Evolutionary conservation across 805 yeast genomes (phyloP), one percentile per base, ranked within the genome.

Genomic region (Debaryomyces maramus): DNA sequence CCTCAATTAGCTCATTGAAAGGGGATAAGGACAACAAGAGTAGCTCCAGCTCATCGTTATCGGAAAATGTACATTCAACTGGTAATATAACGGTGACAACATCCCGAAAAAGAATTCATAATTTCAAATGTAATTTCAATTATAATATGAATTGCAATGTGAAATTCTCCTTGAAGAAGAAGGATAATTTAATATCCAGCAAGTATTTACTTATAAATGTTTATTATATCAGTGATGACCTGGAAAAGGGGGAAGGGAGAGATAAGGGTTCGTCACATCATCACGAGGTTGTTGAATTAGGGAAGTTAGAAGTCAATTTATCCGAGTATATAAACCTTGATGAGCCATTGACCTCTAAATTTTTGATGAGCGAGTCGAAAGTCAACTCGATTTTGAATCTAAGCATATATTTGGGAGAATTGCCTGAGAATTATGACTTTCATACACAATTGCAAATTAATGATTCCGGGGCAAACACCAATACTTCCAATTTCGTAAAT

Each of bases 311-410:
- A 31, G 63, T 91, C 23, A 85, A 89, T 53, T 56, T 90, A 30
- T 65, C 91, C 0, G 95, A 88, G 51, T 88, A 83, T 57, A 75
- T 83, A 26, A 70, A 73, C 47, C 78, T 75, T 39, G 67, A 71
- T 22, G 72, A 73, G 38, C 71, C 78, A 3, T 61, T 73, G 3
- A 69, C 82, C 2, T 72, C 83, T 45, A 70, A 86, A 45, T 88
- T 85, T 51, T 63, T 91, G 32, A 67, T 91, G 26, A 83, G 83
- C 51, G 76, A 87, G 19, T 84, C 95, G 1, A 87, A 88, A 48
- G 80, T 91, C 14, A 91, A 91, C 58, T 83, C 95, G 2, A 84
- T 88, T n/a, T 60, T 85, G 28, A 81, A 75, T 44, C 45, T 88
- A 30, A 72, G 82, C 1, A 65, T 86, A n/a, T 67, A 69, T 4